Percentiles rank a stretch among this genome's conserved stretches.
These are phyloP conservation scores for Silybum marianum DNA, from an alignment of 129 eudicot species.

Conservation along the genomic window DNA sequence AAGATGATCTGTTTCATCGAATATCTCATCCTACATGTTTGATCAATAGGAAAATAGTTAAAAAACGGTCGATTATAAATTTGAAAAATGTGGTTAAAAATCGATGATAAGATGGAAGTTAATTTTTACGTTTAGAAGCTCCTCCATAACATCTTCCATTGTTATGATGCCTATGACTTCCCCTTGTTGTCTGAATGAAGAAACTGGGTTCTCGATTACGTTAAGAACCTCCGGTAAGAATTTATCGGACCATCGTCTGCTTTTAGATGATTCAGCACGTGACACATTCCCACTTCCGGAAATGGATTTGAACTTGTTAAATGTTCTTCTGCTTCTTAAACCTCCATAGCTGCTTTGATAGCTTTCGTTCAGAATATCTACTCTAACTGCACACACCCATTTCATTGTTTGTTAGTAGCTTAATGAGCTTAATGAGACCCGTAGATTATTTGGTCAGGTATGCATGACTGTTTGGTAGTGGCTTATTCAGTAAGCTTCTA, in stretches of 20 bases:
- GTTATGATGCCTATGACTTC: conserved; percentile 74
- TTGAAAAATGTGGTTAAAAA: neutral
- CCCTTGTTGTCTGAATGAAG: conserved; percentile 50
- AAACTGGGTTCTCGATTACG: conserved; percentile 42
- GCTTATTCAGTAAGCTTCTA: too few species aligned
- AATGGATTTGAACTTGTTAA: conserved; percentile 40
- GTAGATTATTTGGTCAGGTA: too few species aligned
- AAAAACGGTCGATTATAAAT: neutral
- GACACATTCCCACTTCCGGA: conserved; percentile 42
- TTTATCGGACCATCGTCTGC: conserved; percentile 63
- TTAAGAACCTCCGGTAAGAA: conserved; percentile 49
- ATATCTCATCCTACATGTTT: conserved; percentile 49
- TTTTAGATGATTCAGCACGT: conserved; percentile 43
- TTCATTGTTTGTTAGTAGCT: too few species aligned
- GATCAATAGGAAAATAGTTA: neutral
- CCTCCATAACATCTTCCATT: conserved; percentile 74
- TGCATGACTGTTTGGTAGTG: too few species aligned
- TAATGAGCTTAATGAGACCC: too few species aligned
- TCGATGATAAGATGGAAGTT: neutral
- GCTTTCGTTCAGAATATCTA: conserved; percentile 51
- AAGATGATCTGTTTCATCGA: conserved; percentile 56
- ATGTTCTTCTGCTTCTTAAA: conserved; percentile 43
- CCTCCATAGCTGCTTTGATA: conserved; percentile 27
- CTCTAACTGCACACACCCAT: conserved; percentile 22
- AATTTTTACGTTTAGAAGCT: conserved; percentile 51